Evolutionary conservation across 2,329 filamentous ascomycete genomes (phyloP).

Genomic region (Exophiala sideris): DNA sequence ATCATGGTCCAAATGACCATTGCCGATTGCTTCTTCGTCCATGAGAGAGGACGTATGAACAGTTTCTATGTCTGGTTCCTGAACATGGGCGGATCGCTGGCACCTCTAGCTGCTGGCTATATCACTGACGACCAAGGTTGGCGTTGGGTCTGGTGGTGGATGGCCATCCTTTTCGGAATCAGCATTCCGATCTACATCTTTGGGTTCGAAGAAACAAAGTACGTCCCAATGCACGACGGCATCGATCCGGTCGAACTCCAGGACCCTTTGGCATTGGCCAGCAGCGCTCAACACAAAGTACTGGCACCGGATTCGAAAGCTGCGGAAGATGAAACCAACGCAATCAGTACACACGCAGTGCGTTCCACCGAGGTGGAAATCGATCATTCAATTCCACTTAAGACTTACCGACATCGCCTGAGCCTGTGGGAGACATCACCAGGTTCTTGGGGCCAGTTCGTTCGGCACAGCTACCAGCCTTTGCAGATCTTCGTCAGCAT

Average conservation of each 20-base stretch:
- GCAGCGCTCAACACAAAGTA: too few species aligned
- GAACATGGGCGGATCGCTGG: constrained; percentile 36
- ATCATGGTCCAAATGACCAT: constrained; percentile 48
- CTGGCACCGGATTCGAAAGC: too few species aligned
- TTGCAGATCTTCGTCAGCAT: constrained; percentile 16
- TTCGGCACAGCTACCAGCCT: constrained; percentile 23
- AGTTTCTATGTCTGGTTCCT: constrained; percentile 42
- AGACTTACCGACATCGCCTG: neutral
- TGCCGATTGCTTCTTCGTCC: constrained; percentile 49
- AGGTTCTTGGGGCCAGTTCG: constrained; percentile 23
- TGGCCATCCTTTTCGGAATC: constrained; percentile 39
- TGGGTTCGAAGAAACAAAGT: constrained; percentile 45
- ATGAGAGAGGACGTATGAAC: constrained; percentile 49
- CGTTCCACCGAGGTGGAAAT: neutral
- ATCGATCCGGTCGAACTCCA: too few species aligned
- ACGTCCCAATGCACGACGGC: constrained; percentile 1
- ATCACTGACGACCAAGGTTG: constrained; percentile 43
- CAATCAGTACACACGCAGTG: too few species aligned
- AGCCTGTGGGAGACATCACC: neutral
- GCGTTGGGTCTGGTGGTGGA: constrained; percentile 53
- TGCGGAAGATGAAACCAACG: too few species aligned
- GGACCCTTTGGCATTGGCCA: too few species aligned
- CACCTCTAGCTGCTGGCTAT: constrained; percentile 41
- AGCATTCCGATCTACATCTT: constrained; percentile 43
- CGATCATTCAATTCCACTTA: neutral